These are phyloP conservation scores for Diplocarpon mali DNA, from an alignment of 2,329 filamentous ascomycete genomes.

Conservation along the genomic window DNA sequence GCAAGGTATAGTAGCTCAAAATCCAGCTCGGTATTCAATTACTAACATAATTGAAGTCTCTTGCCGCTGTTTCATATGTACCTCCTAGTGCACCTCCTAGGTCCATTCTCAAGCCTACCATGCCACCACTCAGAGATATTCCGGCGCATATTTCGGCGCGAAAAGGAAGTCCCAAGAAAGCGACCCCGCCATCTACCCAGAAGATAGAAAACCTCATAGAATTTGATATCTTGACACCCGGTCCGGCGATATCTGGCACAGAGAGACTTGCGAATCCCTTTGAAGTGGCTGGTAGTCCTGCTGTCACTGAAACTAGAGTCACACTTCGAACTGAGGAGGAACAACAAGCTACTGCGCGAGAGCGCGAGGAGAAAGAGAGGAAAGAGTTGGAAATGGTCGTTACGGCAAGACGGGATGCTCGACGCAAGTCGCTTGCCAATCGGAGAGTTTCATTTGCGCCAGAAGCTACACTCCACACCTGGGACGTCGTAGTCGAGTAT, in stretches of 20 bases:
- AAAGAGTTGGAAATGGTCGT: slow-evolving; percentile 48
- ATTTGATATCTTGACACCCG: slow-evolving; percentile 17
- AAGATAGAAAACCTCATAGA: slow-evolving; percentile 21
- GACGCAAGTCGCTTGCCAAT: slow-evolving; percentile 86
- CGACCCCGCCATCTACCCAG: slow-evolving; percentile 17
- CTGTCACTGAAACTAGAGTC: slow-evolving; percentile 38
- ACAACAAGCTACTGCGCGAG: slow-evolving; percentile 56
- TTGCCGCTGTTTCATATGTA: slow-evolving; percentile 29
- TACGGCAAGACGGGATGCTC: slow-evolving; percentile 68
- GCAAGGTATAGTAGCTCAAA: slow-evolving; percentile 49
- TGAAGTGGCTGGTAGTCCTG: slow-evolving; percentile 30
- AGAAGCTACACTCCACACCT: slow-evolving; percentile 93
- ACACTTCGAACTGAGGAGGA: slow-evolving; percentile 59
- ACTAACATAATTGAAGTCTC: slow-evolving; percentile 19
- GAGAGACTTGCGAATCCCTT: slow-evolving; percentile 38
- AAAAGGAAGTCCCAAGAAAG: slow-evolving; percentile 23
- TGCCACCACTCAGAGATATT: slow-evolving; percentile 55
- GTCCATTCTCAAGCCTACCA: slow-evolving; percentile 74
- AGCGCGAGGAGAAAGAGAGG: slow-evolving; percentile 56
- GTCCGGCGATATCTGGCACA: slow-evolving; percentile 23
- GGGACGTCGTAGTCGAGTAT: slow-evolving; percentile 79
- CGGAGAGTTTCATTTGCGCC: slow-evolving; percentile 93
- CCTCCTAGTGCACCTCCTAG: slow-evolving; percentile 38
- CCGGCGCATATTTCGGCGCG: slow-evolving; percentile 37
- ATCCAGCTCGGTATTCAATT: not conserved